Conservation (phyloP, 2,329 filamentous ascomycete genomes). For the Trichoderma sp. region DNA sequence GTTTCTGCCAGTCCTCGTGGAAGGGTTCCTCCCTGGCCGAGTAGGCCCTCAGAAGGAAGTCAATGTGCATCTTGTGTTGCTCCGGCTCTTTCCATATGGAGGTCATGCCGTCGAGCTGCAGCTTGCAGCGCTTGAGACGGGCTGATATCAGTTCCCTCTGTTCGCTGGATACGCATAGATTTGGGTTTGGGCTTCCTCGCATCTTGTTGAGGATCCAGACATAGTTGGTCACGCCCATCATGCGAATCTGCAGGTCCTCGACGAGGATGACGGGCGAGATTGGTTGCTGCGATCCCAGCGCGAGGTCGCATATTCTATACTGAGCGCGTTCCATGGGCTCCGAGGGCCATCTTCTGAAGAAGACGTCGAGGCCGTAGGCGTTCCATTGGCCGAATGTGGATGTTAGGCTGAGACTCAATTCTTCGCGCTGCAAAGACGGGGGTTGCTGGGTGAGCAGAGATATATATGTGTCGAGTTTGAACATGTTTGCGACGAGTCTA, state of each 20-base stretch:
- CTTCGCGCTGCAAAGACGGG: slow-evolving; percentile 37
- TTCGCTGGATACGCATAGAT: slow-evolving; percentile 5
- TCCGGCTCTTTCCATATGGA: slow-evolving; percentile 24
- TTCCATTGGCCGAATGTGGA: slow-evolving; percentile 41
- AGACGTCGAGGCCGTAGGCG: slow-evolving; percentile 39
- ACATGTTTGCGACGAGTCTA: slow-evolving; percentile 38
- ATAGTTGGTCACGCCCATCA: slow-evolving; percentile 34
- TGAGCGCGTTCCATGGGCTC: slow-evolving; percentile 37
- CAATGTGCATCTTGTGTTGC: slow-evolving; percentile 23
- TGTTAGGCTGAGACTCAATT: slow-evolving; percentile 39
- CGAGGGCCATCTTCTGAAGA: slow-evolving; percentile 35
- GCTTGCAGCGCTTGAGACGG: slow-evolving; percentile 25
- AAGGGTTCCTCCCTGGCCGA: slow-evolving; percentile 32
- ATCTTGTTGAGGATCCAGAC: slow-evolving; percentile 37
- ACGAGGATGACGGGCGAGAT: slow-evolving; percentile 33
- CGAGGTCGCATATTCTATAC: slow-evolving; percentile 35
- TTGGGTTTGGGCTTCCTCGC: slow-evolving; percentile 27
- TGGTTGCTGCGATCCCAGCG: slow-evolving; percentile 31
- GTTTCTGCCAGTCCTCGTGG: slow-evolving; percentile 27
- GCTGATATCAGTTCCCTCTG: slow-evolving; percentile 9
- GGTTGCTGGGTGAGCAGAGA: slow-evolving; percentile 37
- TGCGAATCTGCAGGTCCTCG: slow-evolving; percentile 38
- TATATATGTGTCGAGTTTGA: slow-evolving; percentile 44
- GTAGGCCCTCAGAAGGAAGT: slow-evolving; percentile 32
- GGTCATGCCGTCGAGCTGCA: slow-evolving; percentile 26